Base-by-base conservation (phyloP, 495 filamentous ascomycete species). In the Trichoderma gamsii region DNA sequence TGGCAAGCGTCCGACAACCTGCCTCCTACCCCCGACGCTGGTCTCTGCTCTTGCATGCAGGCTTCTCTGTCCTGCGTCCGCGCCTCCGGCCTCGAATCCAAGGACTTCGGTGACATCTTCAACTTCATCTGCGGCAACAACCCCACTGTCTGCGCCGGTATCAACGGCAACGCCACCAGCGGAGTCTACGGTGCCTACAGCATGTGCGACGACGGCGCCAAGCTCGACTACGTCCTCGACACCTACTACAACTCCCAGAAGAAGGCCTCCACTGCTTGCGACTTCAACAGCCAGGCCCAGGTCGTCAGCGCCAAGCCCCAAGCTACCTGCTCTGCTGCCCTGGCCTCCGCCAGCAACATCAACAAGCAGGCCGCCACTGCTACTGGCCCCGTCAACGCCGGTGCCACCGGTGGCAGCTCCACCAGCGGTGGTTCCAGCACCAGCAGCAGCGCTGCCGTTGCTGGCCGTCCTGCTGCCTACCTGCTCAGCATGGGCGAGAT, bases 111-210 rank as follows among this genome's bases (percentile, higher is more conserved):
- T 41, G 78, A 80, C 1, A 84, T 96, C 59, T 96, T 98, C 78
- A 82, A 79, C 72, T 83, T 80, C 67, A 84, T 97, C 74, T 99
- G 95, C 78, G 83, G 77, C 43, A 80, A 83, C 68, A 80, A 82
- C 68, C 66, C 64, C 12, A 71, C 72, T 35, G 74, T 76, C 4
- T 97, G 95, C 80, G 77, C 76, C 8, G 93, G 92, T 51, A 89
- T 98, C 75, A 76, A 76, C 59, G 79, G 83, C 71, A 91, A 97
- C 76, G 84, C 81, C 16, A 86, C 85, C 64, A 86, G 83, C 25
- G 95, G 92, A 64, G 80, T 80, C 27, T 99, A 96, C 76, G 95
- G 95, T 64, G 88, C 91, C 7, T 98, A 93, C 81, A 86, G 88
- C 77, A 96, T 97, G 91, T 99, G 95, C 83, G 84, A 83, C 71